Base-by-base conservation (phyloP, 177 flowering plant species). In the Vitis hybrid region DNA sequence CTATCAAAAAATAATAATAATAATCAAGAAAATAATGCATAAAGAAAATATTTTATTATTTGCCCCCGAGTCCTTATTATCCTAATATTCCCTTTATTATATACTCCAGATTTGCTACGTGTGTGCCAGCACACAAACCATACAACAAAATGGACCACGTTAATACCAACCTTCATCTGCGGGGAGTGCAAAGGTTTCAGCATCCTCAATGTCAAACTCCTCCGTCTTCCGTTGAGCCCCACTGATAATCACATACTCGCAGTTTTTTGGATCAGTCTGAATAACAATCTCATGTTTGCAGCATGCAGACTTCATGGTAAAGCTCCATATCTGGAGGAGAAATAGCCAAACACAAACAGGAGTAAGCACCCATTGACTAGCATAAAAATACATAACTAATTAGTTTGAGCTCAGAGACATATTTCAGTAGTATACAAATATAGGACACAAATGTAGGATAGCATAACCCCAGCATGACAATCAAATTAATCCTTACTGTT, bases 211-310 rank as follows among this genome's bases (percentile, higher is more conserved):
- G 65, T 95, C 99, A 79, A 48, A 95, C 2, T 89, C 99, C 76
- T 93, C 99, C n/a, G 78, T 82, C 81, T 95, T 95, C 21, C 69
- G 64, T 58, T 88, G 85, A 60, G 97, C 98, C 50, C 99, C 98
- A 83, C 96, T 90, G 4, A 90, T 87, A 12, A 95, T 86, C 32
- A 89, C 81, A 79, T 95, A 95, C 75, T 84, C 89, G 51, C 97
- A 91, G 51, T 93, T 95, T 71, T 95, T 85, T 15, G 99, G 98
- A 81, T 95, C 99, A 5, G 99, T 95, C 67, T 95, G 98, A 79
- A 95, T 90, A 63, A 93, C 94, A 72, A 95, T 95, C 83, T 91
- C 89, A 70, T 95, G 93, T 72, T 80, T 82, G 87, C 99, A 95
- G 79, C 99, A 95, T 3, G 99, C 87, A 34, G 99, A 78, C 71